Conservation (phyloP, 2,329 filamentous ascomycete genomes). For the Claviceps capensis region DNA sequence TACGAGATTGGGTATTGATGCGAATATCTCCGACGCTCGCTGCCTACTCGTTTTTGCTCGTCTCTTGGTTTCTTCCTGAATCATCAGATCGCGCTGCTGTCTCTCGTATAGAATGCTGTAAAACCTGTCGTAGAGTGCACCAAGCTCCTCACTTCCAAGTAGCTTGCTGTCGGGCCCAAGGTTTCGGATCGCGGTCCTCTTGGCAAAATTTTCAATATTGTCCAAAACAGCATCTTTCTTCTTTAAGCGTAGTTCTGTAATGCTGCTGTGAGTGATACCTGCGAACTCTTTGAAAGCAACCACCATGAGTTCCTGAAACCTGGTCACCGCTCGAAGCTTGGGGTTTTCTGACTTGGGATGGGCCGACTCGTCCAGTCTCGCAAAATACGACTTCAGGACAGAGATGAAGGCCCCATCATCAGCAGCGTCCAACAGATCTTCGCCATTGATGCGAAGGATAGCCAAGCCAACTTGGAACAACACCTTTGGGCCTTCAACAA, state of each 20-base stretch:
- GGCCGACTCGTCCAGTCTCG: conserved; percentile 83
- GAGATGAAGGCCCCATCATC: conserved; percentile 97
- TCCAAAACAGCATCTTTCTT: conserved; percentile 91
- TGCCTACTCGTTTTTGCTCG: conserved; percentile 44
- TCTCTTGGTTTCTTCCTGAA: conserved; percentile 62
- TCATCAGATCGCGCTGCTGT: conserved; percentile 65
- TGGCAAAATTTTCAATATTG: conserved; percentile 95
- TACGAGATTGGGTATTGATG: conserved; percentile 33
- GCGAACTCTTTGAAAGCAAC: conserved; percentile 98
- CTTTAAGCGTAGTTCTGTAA: conserved; percentile 76
- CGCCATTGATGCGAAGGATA: conserved; percentile 94
- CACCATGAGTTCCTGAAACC: conserved; percentile 97
- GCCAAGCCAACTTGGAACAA: conserved; percentile 93
- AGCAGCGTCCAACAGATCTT: conserved; percentile 81
- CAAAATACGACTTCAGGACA: conserved; percentile 88
- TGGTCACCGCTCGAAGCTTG: conserved; percentile 83
- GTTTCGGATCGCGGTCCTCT: conserved; percentile 90
- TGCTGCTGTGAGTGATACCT: conserved; percentile 83
- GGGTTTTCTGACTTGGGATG: conserved; percentile 92
- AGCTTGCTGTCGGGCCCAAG: conserved; percentile 92
- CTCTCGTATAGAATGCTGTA: conserved; percentile 86
- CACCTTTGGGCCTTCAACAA: conserved; percentile 93
- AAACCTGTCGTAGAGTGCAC: conserved; percentile 85
- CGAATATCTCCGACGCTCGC: conserved; percentile 24
- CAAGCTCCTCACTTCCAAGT: conserved; percentile 71